Evolutionary conservation across 2,329 filamentous ascomycete species (phyloP), one percentile per base, ranked within the genome.

Genomic region (Cytospora mali): DNA sequence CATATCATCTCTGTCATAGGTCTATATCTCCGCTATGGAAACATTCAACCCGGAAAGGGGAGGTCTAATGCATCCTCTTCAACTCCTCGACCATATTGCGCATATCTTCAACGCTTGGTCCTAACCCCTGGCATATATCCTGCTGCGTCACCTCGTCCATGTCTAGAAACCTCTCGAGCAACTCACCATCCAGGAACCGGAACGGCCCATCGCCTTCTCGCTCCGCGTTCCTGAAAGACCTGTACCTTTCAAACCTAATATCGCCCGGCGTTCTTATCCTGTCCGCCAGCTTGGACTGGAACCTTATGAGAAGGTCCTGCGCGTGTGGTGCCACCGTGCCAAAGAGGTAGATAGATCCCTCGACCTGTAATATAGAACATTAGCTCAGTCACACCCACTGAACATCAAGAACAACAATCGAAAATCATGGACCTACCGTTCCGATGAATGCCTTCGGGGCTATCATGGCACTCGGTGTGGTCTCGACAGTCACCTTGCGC

Each of bases 291-390:
- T 83, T 85, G 0, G 80, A 78, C 73, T 99, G 95, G 60, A 99
- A 86, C 1, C 86, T 86, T 76, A 97, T 89, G 28, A 99, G 83
- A 14, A 96, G 80, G 68, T 96, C 90, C 71, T 92, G 89, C 58
- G 90, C 86, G 4, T 82, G 74, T 0, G 89, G 81, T 3, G 88
- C 81, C 67, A 99, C 92, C 7, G 90, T 84, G 0, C 90, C 92
- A 70, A 95, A 94, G 67, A 99, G 86, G 75, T 97, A 97, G 55
- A 99, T 88, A 0, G 90, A 90, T 28, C 95, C 95, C 74, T 98
- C 94, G 54, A 93, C 87, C 92, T 95, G 69, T 16, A 42, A 16
- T 5, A 27, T 55, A 62, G 10, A n/a, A 50, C 29, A 31, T 61
- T 58, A 72, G 66, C 73, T 70, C 46, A 25, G 55, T 50, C 46